Base-by-base conservation (phyloP, 2,329 filamentous ascomycete genomes). In the Ascochyta clinopodiicola region DNA sequence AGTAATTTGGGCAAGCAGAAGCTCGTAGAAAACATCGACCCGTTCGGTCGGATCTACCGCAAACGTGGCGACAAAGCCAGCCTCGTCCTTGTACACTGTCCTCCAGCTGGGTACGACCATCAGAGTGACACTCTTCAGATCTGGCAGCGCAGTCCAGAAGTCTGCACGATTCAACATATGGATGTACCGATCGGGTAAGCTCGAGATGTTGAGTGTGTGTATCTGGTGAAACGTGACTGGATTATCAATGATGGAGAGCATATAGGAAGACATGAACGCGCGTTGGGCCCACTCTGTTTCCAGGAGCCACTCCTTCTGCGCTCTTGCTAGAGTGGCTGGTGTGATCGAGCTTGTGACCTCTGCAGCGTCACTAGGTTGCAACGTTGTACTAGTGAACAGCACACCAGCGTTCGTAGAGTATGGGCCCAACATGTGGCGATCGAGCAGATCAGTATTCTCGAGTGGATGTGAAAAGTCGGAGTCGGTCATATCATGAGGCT, bases 201-300 rank as follows among this genome's bases (percentile, higher is more conserved):
- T 85, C 44, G 87, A 83, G 45, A 91, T 81, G 31, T 83, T 88
- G 37, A 91, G 70, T 6, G 81, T 84, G 21, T 81, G 82, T 38
- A 91, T 79, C 6, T 78, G 73, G 7, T 67, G 56, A 60, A 90
- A 88, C 1, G 77, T 80, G 5, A 66, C 61, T 4, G 77, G 76
- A 56, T 88, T 88, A 64, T 89, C 86, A 22, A 86, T 83, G 38
- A 90, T 72, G 1, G 86, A 83, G 43, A 89, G 82, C 60, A 86
- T 82, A 62, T 88, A 90, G 1, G 87, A 88, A 44, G 87, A 84
- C 42, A 90, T 78, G 68, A 90, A 87, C 17, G 87, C 87, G 48
- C 84, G 79, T 60, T 90, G 87, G 6, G 87, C 87, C 85, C 87
- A 89, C 47, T 86, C 83, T 3, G 86, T 84, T 69, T 90, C 87